phyloP scores from a whole-genome alignment of 1,139 yeast species.

The Zygosaccharomyces sapae region DNA sequence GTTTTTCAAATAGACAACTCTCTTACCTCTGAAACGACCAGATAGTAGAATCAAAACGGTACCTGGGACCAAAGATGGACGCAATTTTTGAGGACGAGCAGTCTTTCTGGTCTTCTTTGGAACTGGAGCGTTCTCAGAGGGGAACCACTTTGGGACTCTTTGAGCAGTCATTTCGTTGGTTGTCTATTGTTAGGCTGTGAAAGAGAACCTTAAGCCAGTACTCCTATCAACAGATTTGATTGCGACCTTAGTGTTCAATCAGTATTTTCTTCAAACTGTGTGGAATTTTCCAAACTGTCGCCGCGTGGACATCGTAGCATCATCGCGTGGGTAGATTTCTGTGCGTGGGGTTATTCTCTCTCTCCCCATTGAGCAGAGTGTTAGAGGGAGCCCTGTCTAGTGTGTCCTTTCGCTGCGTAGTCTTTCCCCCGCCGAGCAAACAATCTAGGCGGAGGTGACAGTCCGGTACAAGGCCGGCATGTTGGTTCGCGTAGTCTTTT shows the following conservation, averaged over 20 bases:
- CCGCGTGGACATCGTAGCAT: constrained; percentile 5
- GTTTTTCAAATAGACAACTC: constrained; percentile 97
- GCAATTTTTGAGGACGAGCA: constrained; percentile 91
- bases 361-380: neutral
- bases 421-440: neutral
- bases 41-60: constrained; percentile 97
- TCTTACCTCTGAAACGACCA: constrained; percentile 99
- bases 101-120: constrained; percentile 87
- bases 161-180: constrained; percentile 37
- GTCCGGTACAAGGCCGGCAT: too few relatives aligned
- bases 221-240: neutral
- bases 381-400: neutral
- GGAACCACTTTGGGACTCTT: constrained; percentile 85
- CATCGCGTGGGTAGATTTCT: constrained; percentile 7
- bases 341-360: neutral
- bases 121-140: constrained; percentile 89
- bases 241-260: neutral
- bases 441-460: too few relatives aligned
- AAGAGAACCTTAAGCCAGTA: constrained; percentile 6
- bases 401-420: too few relatives aligned
- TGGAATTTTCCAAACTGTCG: constrained; percentile 2
- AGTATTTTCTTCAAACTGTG: constrained; percentile 9
- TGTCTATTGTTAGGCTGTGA: constrained; percentile 19
- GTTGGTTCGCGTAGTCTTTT: too few relatives aligned
- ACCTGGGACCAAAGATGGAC: constrained; percentile 97